Conservation (phyloP, 208 protist genomes). For the Wallacemonas collosoma region DNA sequence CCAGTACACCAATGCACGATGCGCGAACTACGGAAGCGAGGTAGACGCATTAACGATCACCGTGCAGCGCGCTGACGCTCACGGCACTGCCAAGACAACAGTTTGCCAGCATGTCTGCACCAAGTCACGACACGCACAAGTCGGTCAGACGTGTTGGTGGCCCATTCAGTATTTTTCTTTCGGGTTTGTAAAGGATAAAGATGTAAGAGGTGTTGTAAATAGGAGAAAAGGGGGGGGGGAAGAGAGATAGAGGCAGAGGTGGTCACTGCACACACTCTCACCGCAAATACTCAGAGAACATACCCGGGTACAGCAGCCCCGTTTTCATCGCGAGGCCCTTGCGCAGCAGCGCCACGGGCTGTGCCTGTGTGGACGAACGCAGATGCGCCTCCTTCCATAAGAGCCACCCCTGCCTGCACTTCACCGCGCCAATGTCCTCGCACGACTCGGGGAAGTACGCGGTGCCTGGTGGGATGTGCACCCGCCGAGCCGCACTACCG, state of each 20-base stretch:
- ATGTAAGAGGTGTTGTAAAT: too few relatives aligned
- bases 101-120: too few relatives aligned
- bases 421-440: conserved; percentile 67
- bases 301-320: conserved; percentile 63
- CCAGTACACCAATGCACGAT: too few relatives aligned
- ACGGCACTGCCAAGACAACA: too few relatives aligned
- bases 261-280: not conserved
- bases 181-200: not conserved
- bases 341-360: conserved; percentile 68
- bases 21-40: too few relatives aligned
- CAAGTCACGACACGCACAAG: too few relatives aligned
- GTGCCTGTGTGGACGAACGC: conserved; percentile 49
- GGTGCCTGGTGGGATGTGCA: conserved; percentile 61
- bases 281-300: conserved; percentile 64
- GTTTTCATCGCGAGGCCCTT: conserved; percentile 87
- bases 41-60: too few relatives aligned
- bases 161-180: not conserved
- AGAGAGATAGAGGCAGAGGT: too few relatives aligned
- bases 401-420: conserved; percentile 80
- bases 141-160: too few relatives aligned
- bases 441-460: conserved; percentile 74
- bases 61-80: too few relatives aligned
- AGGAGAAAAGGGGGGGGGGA: too few relatives aligned
- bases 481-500: not conserved
- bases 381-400: conserved; percentile 71